These are phyloP conservation scores for Xylariomycetidae sp. DNA, from an alignment of 2,329 filamentous ascomycete species.

Conservation along the genomic window DNA sequence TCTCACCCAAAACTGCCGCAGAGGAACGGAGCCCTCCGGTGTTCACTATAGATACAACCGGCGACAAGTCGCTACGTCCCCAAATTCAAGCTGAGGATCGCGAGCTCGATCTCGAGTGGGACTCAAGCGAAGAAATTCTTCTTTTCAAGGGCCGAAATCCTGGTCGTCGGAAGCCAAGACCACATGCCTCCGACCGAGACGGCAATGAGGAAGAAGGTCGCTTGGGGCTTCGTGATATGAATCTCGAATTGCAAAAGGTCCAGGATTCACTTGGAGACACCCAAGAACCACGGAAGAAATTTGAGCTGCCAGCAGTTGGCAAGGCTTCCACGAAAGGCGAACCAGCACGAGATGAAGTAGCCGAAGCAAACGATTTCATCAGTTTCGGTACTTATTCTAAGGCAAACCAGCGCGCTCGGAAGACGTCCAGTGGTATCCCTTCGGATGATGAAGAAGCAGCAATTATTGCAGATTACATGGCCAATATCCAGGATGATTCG, in stretches of 20 bases:
- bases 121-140: conserved; percentile 71
- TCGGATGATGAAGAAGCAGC: conserved; percentile 45
- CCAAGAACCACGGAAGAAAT: no score
- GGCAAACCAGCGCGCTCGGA: conserved; percentile 6
- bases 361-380: conserved; percentile 15
- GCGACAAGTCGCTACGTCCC: conserved; percentile 20
- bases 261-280: no score
- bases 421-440: no score
- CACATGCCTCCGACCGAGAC: no score
- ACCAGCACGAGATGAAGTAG: no score
- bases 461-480: conserved; percentile 65
- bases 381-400: conserved; percentile 16
- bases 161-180: conserved; percentile 18
- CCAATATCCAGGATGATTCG: conserved; percentile 54
- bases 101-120: conserved; percentile 29
- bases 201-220: no score
- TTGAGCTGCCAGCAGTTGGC: background rate
- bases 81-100: conserved; percentile 6
- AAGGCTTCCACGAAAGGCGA: no score
- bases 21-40: conserved; percentile 1
- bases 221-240: background rate
- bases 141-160: conserved; percentile 55
- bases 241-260: background rate
- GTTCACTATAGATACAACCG: conserved; percentile 11
- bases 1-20: background rate